A percentile compares a stretch with the other conserved stretches of the same genome.
Evolutionary conservation across 768 basidiomycete species (phyloP).

Genomic region (Agaricus blazei): DNA sequence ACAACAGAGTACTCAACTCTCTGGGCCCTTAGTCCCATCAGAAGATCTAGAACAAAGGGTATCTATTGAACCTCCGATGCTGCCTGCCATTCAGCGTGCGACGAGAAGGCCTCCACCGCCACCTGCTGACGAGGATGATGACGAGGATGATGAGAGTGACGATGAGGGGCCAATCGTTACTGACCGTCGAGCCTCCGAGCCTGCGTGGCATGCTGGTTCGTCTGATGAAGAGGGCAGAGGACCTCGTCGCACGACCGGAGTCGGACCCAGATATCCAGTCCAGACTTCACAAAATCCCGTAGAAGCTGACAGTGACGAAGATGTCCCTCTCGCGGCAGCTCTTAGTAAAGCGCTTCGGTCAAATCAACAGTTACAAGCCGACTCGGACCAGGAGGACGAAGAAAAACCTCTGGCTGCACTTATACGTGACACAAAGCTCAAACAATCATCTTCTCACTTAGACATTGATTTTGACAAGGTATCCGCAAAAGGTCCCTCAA

Average conservation of each 20-base stretch:
- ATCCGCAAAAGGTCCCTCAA: constrained; percentile 4
- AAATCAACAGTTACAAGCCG: constrained; percentile 15
- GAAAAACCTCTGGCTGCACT: constrained; percentile 67
- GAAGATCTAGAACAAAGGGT: constrained; percentile 23
- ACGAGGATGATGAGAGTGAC: constrained; percentile 48
- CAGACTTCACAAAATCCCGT: constrained; percentile 14
- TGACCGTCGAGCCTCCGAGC: constrained; percentile 12
- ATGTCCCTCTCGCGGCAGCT: constrained; percentile 68
- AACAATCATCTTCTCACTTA: constrained; percentile 20
- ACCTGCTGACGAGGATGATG: constrained; percentile 39
- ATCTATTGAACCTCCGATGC: constrained; percentile 35
- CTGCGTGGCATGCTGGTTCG: constrained; percentile 45
- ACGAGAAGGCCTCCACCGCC: constrained; percentile 32
- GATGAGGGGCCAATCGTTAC: constrained; percentile 17
- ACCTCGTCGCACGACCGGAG: constrained; percentile 53
- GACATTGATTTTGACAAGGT: constrained; percentile 35
- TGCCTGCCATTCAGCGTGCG: constrained; percentile 39
- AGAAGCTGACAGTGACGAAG: constrained; percentile 70
- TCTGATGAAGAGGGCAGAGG: constrained; percentile 63
- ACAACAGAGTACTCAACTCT: constrained; percentile 2
- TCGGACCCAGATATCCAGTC: constrained; percentile 47
- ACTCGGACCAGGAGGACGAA: constrained; percentile 53
- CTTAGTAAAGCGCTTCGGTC: constrained; percentile 46
- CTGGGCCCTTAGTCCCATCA: constrained; percentile 3
- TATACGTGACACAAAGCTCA: constrained; percentile 40